Conservation (phyloP, 176 grass and related monocot genomes). For the Lolium multiflorum region DNA sequence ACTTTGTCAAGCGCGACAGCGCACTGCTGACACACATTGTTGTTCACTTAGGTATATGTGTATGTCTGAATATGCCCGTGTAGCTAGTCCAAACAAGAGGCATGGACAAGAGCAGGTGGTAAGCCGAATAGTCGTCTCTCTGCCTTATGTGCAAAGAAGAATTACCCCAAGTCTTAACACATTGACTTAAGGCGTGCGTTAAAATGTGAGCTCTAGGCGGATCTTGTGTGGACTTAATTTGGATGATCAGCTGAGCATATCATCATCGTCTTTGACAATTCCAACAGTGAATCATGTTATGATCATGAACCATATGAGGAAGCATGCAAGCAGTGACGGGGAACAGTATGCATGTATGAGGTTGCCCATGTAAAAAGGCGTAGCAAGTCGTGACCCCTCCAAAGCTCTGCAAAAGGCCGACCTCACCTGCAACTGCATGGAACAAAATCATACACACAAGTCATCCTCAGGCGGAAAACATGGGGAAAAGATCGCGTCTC, state of each 20-base stretch:
- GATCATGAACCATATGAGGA: not conserved
- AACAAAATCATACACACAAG: not conserved
- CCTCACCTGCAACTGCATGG: not conserved
- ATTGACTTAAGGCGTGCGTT: constrained; percentile 18
- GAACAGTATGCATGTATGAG: not conserved
- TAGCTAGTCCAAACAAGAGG: constrained; percentile 16
- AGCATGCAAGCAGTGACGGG: not conserved
- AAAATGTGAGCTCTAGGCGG: not conserved
- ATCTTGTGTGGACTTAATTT: not conserved
- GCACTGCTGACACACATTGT: too few species aligned
- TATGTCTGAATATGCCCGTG: not conserved
- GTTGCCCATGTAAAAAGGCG: not conserved
- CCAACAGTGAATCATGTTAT: not conserved
- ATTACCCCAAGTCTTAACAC: not conserved
- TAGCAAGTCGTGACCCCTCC: too few species aligned
- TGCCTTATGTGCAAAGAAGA: not conserved
- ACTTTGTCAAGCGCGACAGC: too few species aligned
- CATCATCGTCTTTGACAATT: too few species aligned
- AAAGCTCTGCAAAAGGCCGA: not conserved
- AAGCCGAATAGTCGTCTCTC: not conserved
- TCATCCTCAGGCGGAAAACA: not conserved
- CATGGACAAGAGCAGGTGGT: constrained; percentile 33
- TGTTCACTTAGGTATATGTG: too few species aligned
- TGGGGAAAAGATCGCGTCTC: not conserved
- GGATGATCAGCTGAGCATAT: not conserved